Evolutionary conservation across 1,284 basidiomycete genomes (phyloP).

Genomic region (Marasmius fiardii): DNA sequence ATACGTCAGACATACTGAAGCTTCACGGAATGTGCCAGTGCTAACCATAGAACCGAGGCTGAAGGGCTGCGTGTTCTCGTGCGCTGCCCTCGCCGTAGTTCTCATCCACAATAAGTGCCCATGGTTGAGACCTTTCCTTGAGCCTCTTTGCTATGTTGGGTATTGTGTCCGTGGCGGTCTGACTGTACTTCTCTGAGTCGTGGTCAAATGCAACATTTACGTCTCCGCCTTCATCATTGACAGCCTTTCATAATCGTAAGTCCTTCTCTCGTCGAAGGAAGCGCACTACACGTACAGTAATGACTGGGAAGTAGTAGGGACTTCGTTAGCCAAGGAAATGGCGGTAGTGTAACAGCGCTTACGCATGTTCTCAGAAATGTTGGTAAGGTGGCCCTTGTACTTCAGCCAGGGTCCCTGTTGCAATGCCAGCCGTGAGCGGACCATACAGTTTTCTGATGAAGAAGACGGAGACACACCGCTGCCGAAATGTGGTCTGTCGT

Average conservation of each 20-base stretch:
- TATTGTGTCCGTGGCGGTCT: slow-evolving; percentile 74
- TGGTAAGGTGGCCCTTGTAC: slow-evolving; percentile 95
- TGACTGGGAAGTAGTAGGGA: slow-evolving; percentile 24
- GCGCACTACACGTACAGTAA: slow-evolving; percentile 31
- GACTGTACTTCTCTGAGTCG: slow-evolving; percentile 36
- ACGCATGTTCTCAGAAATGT: slow-evolving; percentile 96
- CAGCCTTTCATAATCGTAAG: slow-evolving; percentile 46
- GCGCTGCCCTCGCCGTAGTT: slow-evolving; percentile 98
- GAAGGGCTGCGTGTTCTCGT: slow-evolving; percentile 96
- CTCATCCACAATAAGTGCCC: slow-evolving; percentile 95
- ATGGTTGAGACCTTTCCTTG: slow-evolving; percentile 79
- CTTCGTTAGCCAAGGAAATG: not conserved
- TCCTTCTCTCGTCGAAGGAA: slow-evolving; percentile 16
- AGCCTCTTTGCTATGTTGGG: slow-evolving; percentile 87
- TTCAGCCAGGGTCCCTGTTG: slow-evolving; percentile 92
- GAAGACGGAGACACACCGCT: slow-evolving; percentile 51
- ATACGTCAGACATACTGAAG: not conserved
- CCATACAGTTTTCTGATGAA: slow-evolving; percentile 3
- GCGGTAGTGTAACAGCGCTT: slow-evolving; percentile 30
- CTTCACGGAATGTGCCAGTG: not conserved
- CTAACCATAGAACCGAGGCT: slow-evolving; percentile 92
- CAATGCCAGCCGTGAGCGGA: slow-evolving; percentile 4
- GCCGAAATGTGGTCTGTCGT: slow-evolving; percentile 98
- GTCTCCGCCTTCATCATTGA: slow-evolving; percentile 90
- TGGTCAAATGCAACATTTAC: slow-evolving; percentile 88